A percentile compares a stretch with the other conserved stretches of the same genome.
phyloP scores from a whole-genome alignment of 2,329 filamentous ascomycete species.

The Diaporthe sp. region DNA sequence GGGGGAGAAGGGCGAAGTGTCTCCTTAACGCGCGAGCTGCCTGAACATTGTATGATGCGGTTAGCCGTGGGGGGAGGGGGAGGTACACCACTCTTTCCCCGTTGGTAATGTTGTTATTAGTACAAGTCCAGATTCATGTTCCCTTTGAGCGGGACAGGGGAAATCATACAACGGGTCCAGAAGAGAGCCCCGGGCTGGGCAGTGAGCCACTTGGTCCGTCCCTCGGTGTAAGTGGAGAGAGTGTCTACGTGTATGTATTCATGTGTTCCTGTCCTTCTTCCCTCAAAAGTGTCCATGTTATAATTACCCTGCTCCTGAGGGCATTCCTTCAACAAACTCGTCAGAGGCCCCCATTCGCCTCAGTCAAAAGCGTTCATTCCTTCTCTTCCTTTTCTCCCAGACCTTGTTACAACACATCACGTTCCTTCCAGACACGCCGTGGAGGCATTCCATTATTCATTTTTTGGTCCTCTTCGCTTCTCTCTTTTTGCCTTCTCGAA shows the following conservation, averaged over 20 bases:
- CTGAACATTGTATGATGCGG: background rate
- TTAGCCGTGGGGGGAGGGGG: background rate
- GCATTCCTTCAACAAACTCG: constrained; percentile 30
- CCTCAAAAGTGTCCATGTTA: constrained; percentile 23
- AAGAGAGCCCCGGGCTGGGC: background rate
- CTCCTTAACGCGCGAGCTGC: background rate
- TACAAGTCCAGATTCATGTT: constrained; percentile 24
- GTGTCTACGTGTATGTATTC: background rate
- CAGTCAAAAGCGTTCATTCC: constrained; percentile 37
- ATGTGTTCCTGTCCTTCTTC: constrained; percentile 10
- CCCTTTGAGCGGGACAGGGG: constrained; percentile 23
- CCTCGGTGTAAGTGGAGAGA: background rate
- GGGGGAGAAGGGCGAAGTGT: constrained; percentile 21
- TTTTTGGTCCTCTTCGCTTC: constrained; percentile 42
- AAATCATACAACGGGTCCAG: constrained; percentile 10
- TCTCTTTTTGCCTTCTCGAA: constrained; percentile 39
- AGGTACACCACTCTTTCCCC: background rate
- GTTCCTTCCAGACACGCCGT: constrained; percentile 54
- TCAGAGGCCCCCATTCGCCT: constrained; percentile 23
- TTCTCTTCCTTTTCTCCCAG: constrained; percentile 35
- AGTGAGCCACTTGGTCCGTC: background rate
- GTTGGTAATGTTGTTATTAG: constrained; percentile 8
- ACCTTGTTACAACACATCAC: constrained; percentile 43
- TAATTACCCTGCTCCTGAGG: constrained; percentile 18
- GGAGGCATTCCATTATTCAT: constrained; percentile 57